Evolutionary conservation across 805 yeast species (phyloP).

Genomic region (Maudiozyma serrabonitensis): DNA sequence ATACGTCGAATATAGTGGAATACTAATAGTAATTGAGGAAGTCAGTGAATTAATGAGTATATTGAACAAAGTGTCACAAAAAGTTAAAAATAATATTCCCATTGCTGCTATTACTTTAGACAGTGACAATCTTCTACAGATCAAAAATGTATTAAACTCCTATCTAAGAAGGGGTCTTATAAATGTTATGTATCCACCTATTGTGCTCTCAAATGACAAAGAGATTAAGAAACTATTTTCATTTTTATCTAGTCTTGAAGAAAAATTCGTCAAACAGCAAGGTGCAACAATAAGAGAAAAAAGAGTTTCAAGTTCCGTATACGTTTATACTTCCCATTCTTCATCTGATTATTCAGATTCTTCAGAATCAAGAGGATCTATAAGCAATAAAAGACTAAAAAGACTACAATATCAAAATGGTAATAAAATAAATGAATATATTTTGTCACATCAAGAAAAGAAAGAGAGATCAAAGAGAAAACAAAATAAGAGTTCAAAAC

Average conservation of each 20-base stretch:
- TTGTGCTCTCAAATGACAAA: constrained; percentile 14
- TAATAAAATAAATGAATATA: neutral
- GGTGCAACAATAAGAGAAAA: constrained; percentile 1
- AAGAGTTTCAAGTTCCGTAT: constrained; percentile 1
- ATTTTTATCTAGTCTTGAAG: neutral
- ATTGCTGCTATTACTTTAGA: constrained; percentile 21
- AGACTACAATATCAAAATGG: neutral
- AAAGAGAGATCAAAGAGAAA: neutral
- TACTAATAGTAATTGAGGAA: constrained; percentile 20
- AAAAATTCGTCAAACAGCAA: neutral
- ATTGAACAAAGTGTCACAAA: constrained; percentile 17
- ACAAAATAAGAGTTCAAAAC: neutral
- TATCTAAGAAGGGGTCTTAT: constrained; percentile 14
- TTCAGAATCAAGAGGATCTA: neutral
- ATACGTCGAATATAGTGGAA: constrained; percentile 12
- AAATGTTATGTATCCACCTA: constrained; percentile 19
- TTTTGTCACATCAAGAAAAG: neutral
- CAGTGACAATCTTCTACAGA: constrained; percentile 20
- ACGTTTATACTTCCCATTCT: neutral
- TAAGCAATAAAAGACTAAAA: neutral
- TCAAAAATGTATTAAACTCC: constrained; percentile 17
- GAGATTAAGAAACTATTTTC: constrained; percentile 17
- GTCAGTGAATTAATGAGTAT: constrained; percentile 16
- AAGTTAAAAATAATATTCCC: constrained; percentile 9
- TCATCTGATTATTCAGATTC: neutral